A percentile compares a stretch with the other conserved stretches of the same genome.
phyloP scores from a whole-genome alignment of 345 rosid species.

The Aurinia saxatilis region DNA sequence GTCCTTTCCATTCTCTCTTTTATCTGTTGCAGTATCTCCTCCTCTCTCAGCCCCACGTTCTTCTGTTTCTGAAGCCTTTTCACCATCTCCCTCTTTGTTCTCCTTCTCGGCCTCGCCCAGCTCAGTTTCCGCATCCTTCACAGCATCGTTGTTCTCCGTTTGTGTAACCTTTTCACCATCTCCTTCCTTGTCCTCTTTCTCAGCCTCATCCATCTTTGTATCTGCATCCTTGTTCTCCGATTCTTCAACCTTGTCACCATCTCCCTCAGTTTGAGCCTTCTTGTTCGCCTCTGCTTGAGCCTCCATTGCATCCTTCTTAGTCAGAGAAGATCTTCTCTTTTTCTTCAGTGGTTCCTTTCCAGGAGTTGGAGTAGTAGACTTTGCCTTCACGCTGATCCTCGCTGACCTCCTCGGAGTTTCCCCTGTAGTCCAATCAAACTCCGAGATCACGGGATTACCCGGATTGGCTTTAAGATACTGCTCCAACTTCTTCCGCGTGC shows the following conservation, averaged over 20 bases:
- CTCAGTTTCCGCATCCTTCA: too few relatives aligned
- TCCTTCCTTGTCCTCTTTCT: too few relatives aligned
- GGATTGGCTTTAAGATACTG: constrained; percentile 71
- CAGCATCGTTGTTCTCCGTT: too few relatives aligned
- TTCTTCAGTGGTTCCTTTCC: constrained; percentile 66
- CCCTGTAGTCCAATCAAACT: constrained; percentile 92
- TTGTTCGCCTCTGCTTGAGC: constrained; percentile 18
- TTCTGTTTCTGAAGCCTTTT: not conserved
- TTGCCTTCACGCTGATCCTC: constrained; percentile 69
- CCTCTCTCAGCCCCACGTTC: not conserved
- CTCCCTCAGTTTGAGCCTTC: not conserved
- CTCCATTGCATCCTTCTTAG: constrained; percentile 20
- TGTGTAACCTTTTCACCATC: too few relatives aligned
- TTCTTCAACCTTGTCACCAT: too few relatives aligned
- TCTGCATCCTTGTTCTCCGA: too few relatives aligned
- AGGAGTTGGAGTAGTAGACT: constrained; percentile 34
- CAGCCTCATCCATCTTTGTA: too few relatives aligned
- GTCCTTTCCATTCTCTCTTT: not conserved
- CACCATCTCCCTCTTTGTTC: not conserved
- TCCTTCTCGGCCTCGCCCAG: not conserved
- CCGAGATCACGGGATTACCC: constrained; percentile 56
- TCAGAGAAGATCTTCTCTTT: constrained; percentile 45
- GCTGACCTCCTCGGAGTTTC: constrained; percentile 87
- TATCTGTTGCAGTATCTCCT: not conserved
- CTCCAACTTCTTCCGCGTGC: constrained; percentile 64